A percentile compares a stretch with the other conserved stretches of the same genome.
Conservation (phyloP, 768 basidiomycete species). For the Boletus rubroflammeus region DNA sequence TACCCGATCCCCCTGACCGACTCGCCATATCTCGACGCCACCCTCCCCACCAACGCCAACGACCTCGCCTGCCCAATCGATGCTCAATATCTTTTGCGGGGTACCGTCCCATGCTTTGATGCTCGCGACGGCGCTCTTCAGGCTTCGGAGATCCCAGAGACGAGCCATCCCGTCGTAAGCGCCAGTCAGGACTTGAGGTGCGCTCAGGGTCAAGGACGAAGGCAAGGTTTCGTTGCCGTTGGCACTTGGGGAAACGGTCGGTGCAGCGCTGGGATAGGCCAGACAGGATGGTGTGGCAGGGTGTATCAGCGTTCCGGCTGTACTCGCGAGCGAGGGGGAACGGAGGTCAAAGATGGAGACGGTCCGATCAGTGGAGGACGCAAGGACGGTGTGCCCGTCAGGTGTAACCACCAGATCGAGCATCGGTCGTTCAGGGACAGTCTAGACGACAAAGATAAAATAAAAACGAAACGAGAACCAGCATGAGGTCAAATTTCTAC, state of each 20-base stretch:
- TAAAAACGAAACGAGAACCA: too few relatives aligned
- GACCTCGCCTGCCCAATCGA: slow-evolving; percentile 56
- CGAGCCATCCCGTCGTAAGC: slow-evolving; percentile 76
- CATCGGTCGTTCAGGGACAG: slow-evolving; percentile 71
- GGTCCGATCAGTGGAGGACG: not conserved
- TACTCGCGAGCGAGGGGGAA: not conserved
- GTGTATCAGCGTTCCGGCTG: not conserved
- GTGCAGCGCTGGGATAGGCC: too few relatives aligned
- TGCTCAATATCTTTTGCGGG: slow-evolving; percentile 51
- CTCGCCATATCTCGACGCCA: slow-evolving; percentile 62
- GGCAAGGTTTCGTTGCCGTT: too few relatives aligned
- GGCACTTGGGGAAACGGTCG: too few relatives aligned
- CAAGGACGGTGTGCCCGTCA: not conserved
- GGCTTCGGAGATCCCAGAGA: slow-evolving; percentile 75
- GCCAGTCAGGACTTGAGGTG: slow-evolving; percentile 62
- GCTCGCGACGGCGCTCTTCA: slow-evolving; percentile 57
- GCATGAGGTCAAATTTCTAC: too few relatives aligned
- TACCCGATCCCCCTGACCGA: slow-evolving; percentile 32
- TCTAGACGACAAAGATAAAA: slow-evolving; percentile 35
- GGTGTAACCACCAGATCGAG: slow-evolving; percentile 51
- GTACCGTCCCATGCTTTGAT: slow-evolving; percentile 57
- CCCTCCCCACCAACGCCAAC: slow-evolving; percentile 56
- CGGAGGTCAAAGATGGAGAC: not conserved
- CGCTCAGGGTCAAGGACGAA: not conserved
- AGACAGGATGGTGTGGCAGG: not conserved